phyloP scores from a whole-genome alignment of 1,284 basidiomycete genomes.

The Boletus calvinii region DNA sequence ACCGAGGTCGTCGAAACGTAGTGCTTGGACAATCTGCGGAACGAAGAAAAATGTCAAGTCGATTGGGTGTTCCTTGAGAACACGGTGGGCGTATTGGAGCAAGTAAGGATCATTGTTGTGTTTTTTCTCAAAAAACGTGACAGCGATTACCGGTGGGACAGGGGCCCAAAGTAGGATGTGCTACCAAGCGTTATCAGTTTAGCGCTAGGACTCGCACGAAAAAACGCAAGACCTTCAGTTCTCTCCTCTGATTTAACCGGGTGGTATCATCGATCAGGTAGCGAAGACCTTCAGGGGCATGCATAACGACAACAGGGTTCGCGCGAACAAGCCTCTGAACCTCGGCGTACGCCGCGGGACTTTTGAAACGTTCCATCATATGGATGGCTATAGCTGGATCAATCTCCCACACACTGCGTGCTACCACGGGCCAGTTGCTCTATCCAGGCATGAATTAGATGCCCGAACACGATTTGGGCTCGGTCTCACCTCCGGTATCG shows the following conservation, averaged over 20 bases:
- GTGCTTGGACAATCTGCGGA: constrained; percentile 96
- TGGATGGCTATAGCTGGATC: constrained; percentile 83
- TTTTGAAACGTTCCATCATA: constrained; percentile 86
- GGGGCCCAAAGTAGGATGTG: constrained; percentile 88
- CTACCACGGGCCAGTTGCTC: constrained; percentile 66
- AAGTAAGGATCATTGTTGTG: constrained; percentile 84
- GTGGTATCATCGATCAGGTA: constrained; percentile 78
- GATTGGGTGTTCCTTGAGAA: constrained; percentile 93
- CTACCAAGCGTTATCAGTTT: constrained; percentile 40
- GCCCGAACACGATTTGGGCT: neutral
- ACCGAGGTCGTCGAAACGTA: constrained; percentile 88
- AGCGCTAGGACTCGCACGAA: neutral
- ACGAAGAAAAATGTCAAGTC: constrained; percentile 99
- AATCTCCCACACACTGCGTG: constrained; percentile 81
- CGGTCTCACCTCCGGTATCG: constrained; percentile 55
- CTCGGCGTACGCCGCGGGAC: constrained; percentile 61
- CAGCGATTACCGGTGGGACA: constrained; percentile 84
- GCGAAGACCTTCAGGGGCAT: constrained; percentile 76
- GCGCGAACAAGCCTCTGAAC: constrained; percentile 74
- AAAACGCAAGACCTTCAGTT: constrained; percentile 62
- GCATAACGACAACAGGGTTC: constrained; percentile 70
- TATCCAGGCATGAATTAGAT: constrained; percentile 35
- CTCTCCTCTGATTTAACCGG: constrained; percentile 55
- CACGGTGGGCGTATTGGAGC: constrained; percentile 96
- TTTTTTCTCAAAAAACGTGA: constrained; percentile 83